A percentile compares a stretch with the other conserved stretches of the same genome.
Evolutionary conservation across 371 early-diverging fungal genomes (phyloP).

Genomic region (Circinella minor): DNA sequence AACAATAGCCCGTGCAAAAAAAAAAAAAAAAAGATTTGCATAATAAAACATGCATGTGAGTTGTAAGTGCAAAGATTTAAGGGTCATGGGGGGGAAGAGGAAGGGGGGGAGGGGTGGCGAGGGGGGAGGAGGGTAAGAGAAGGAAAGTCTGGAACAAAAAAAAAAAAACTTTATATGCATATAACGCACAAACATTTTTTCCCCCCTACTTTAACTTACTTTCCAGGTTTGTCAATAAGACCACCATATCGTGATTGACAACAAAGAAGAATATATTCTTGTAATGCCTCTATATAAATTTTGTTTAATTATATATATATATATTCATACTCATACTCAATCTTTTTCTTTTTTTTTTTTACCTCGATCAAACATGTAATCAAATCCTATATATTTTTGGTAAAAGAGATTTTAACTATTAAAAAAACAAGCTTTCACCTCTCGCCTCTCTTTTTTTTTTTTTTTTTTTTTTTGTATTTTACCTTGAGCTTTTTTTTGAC

Average conservation of each 20-base stretch:
- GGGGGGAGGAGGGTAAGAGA: no score
- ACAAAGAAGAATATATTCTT: constrained; percentile 86
- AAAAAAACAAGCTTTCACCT: no score
- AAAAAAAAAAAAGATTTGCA: no score
- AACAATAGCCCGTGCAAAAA: neutral
- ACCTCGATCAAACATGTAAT: constrained; percentile 66
- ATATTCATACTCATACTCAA: neutral
- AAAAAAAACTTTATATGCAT: neutral
- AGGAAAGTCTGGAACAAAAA: neutral
- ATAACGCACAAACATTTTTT: neutral
- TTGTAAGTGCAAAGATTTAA: neutral
- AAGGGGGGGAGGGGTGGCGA: no score
- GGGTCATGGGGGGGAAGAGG: no score
- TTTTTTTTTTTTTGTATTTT: neutral
- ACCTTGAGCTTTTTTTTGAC: constrained; percentile 24
- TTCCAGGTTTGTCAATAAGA: constrained; percentile 90
- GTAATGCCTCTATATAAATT: constrained; percentile 65
- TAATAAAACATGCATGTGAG: neutral
- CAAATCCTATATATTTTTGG: constrained; percentile 8
- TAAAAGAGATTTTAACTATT: neutral
- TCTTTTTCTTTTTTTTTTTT: neutral
- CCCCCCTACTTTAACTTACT: constrained; percentile 45
- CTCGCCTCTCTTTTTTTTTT: neutral
- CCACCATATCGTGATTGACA: constrained; percentile 88
- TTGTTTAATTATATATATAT: neutral